Evolutionary conservation across 2,329 filamentous ascomycete species (phyloP), one percentile per base, ranked within the genome.

Genomic region (Pseudocercospora musae): DNA sequence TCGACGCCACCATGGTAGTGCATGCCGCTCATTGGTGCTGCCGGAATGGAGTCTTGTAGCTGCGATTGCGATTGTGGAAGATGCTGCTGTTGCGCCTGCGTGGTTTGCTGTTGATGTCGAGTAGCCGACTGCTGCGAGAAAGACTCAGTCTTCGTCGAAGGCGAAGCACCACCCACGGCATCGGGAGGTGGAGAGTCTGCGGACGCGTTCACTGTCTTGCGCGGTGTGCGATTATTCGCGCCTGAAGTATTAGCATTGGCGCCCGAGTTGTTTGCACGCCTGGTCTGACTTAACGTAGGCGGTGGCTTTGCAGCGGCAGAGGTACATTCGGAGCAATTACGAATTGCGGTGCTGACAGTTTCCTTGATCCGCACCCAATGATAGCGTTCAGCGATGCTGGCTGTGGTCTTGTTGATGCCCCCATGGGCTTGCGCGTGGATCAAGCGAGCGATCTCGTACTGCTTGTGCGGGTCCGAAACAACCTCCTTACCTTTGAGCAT

Each of bases 401-500:
- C 93, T 0, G 94, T 98, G 0, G 94, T 98, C 80, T 97, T 97
- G 82, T 99, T 99, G 82, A 98, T 98, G 57, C 95, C 95, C 6
- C 90, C 92, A 74, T 99, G 95, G 46, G 88, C 84, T 61, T 82
- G 78, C 58, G 87, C 82, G 77, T 99, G 95, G 40, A 93, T 84
- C 62, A 84, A 82, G 50, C 90, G 84, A 11, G 93, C 91, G 70
- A 98, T 95, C 63, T 95, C 91, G 76, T 96, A 96, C 80, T 99
- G 95, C 68, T 87, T 86, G 71, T 90, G 87, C 11, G 92, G 91
- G 76, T 97, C 93, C 25, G 91, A 90, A 65, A 99, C 91, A 63
- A 99, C 94, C 79, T 98, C 94, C 78, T 98, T 98, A 74, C 94
- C 94, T 78, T 97, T 97, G 72, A 98, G 86, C 91, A 97, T 96